Base-by-base conservation (phyloP, 331 rosid species). In the Cydonia oblonga region DNA sequence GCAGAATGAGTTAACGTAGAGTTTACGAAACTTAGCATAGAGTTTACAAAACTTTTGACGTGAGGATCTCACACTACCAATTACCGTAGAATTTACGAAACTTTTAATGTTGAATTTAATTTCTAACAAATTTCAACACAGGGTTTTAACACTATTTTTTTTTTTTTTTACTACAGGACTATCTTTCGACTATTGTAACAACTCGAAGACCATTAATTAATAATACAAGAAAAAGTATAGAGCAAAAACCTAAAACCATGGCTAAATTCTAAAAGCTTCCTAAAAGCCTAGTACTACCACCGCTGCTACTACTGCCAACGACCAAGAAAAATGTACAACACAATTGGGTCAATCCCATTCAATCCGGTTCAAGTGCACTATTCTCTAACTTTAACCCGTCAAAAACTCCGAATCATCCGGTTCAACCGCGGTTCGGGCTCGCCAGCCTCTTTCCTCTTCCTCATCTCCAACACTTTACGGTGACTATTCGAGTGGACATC, bases 401-500 rank as follows among this genome's bases (percentile, higher is more conserved):
- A 87, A 78, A 72, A 88, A 76, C 85, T 82, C 2, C 64, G 70
- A 42, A 87, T 86, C 81, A 83, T 76, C n/a, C 66, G 84, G 66
- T 73, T 65, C 75, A 69, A 72, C 38, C 79, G 84, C 71, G 85
- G 0, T 1, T 70, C 84, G 72, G 89, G 84, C 70, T 79, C 84
- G 44, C 67, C 51, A 28, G 6, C 56, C 2, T 75, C 97, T 68
- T 89, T 93, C 76, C 64, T 85, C 83, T 38, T 86, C 84, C 98
- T 88, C 62, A 93, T 86, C 86, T 93, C 98, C 78, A 93, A 72
- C 69, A 93, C 97, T 59, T 93, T 93, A 0, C 98, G 89, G 76
- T 93, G 98, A 35, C 96, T 90, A 61, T 90, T 93, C 10, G 98
- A 93, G 78, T 93, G 98, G 75, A 87, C 49, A 5, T 83, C 87